phyloP scores from a whole-genome alignment of 2,329 filamentous ascomycete species.

The Pseudogymnoascus pannorum region DNA sequence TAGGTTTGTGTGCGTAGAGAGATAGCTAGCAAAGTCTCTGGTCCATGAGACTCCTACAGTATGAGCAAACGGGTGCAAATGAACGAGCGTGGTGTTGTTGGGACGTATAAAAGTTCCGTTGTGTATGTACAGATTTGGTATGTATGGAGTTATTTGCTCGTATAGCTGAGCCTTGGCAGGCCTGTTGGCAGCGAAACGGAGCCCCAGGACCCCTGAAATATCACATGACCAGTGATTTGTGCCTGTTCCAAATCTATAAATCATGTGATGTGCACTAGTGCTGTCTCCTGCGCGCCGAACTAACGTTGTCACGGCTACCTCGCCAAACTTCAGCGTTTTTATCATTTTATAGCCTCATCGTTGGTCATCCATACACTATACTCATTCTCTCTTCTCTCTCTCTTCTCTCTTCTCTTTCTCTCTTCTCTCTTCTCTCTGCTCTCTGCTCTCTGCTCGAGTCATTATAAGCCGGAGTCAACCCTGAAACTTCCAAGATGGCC shows the following conservation, averaged over 20 bases:
- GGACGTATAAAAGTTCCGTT: slow-evolving; percentile 3
- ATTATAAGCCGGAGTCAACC: neutral
- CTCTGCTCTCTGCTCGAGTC: neutral
- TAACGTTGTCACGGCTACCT: neutral
- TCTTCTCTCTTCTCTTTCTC: neutral
- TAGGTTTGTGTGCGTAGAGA: neutral
- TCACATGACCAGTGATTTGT: neutral
- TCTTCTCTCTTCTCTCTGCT: neutral
- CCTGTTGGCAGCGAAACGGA: slow-evolving; percentile 6
- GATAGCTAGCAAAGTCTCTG: neutral
- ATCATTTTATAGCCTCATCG: neutral
- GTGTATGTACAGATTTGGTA: slow-evolving; percentile 3
- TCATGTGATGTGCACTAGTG: neutral
- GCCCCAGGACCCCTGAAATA: neutral
- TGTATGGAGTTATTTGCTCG: slow-evolving; percentile 5
- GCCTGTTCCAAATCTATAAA: neutral
- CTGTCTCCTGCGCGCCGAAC: neutral
- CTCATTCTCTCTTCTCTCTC: neutral
- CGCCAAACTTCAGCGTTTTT: neutral
- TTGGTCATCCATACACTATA: neutral
- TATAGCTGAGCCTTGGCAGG: neutral
- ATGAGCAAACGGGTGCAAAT: neutral
- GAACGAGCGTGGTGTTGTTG: slow-evolving; percentile 4
- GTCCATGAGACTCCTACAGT: neutral
- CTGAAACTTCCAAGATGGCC: neutral